A percentile compares a stretch with the other conserved stretches of the same genome.
Evolutionary conservation across 2,329 filamentous ascomycete species (phyloP).

Genomic region (Cladosporium sp.): DNA sequence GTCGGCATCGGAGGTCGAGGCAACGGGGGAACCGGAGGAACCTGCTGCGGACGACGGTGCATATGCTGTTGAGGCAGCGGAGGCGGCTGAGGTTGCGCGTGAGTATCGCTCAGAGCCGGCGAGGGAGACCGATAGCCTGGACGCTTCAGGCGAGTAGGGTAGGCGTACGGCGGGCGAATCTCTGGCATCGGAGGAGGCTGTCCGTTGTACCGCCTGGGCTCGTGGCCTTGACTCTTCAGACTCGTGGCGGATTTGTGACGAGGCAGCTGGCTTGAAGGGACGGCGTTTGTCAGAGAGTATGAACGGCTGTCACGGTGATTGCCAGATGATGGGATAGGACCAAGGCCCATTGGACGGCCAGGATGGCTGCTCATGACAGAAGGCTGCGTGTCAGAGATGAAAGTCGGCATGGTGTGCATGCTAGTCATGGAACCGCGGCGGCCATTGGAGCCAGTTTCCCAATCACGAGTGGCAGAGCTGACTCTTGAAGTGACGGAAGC

Average conservation of each 20-base stretch:
- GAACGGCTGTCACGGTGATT: constrained; percentile 34
- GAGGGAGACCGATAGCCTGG: constrained; percentile 40
- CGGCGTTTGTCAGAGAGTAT: constrained; percentile 35
- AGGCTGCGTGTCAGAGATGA: constrained; percentile 31
- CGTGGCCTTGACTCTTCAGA: constrained; percentile 38
- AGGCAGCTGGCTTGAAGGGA: constrained; percentile 34
- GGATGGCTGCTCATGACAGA: constrained; percentile 11
- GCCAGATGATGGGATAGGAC: constrained; percentile 8
- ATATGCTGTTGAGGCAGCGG: constrained; percentile 6
- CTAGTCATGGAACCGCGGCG: constrained; percentile 38
- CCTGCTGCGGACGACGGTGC: constrained; percentile 8
- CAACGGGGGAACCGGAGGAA: constrained; percentile 12
- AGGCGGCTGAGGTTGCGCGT: constrained; percentile 15
- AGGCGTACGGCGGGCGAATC: constrained; percentile 37
- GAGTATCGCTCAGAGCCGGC: constrained; percentile 40
- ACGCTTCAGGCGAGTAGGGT: constrained; percentile 39
- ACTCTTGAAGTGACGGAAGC: constrained; percentile 39
- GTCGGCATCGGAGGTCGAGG: constrained; percentile 23
- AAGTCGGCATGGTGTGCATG: constrained; percentile 40
- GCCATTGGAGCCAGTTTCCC: constrained; percentile 37
- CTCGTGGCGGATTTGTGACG: constrained; percentile 42
- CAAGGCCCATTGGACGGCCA: constrained; percentile 11
- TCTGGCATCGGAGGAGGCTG: constrained; percentile 30
- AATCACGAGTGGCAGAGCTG: constrained; percentile 32
- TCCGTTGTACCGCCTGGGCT: constrained; percentile 24